Evolutionary conservation across 2,329 filamentous ascomycete species (phyloP), one percentile per base, ranked within the genome.

Genomic region (Hypoxylon sp.): DNA sequence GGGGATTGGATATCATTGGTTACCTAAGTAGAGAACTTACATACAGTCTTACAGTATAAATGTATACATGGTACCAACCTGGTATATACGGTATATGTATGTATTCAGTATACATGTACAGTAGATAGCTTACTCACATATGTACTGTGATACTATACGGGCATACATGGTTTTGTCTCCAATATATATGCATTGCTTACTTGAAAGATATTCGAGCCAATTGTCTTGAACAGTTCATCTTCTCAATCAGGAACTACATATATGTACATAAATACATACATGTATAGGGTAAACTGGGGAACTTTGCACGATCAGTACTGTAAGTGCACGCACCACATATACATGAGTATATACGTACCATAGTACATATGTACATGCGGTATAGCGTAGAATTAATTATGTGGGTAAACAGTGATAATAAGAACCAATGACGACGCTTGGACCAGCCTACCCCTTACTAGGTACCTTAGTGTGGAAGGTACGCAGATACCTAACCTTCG

Each of bases 371-470:
- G 9, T 13, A 9, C 19, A 22, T 22, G 1, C 19, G 19, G 19
- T 22, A 22, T 22, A 6, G 29, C 11, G 24, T 22, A 57, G 19
- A 35, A 11, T 47, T 29, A 47, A 14, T 57, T 57, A 5, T 33
- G 29, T 57, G 37, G 37, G 31, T 33, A n/a, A 33, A 57, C 11
- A 22, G 5, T 5, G 26, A 55, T 14, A 48, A 47, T 19, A 51
- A 37, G 35, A 54, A 53, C 63, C 63, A 62, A 66, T 66, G 31
- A 66, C 44, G 46, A 37, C 58, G 63, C 57, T 66, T n/a, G 33
- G 26, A 26, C 48, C 48, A 61, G 50, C 31, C 51, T 24, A 37
- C 63, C 58, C 63, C 63, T 66, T 66, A 47, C n/a, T n/a, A n/a
- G n/a, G n/a, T n/a, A n/a, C 58, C 42, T 66, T 63, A 59, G 59